These are phyloP conservation scores for Marchantia paleacea DNA, from an alignment of 225 moss, liverwort and hornwort species.

Conservation along the genomic window DNA sequence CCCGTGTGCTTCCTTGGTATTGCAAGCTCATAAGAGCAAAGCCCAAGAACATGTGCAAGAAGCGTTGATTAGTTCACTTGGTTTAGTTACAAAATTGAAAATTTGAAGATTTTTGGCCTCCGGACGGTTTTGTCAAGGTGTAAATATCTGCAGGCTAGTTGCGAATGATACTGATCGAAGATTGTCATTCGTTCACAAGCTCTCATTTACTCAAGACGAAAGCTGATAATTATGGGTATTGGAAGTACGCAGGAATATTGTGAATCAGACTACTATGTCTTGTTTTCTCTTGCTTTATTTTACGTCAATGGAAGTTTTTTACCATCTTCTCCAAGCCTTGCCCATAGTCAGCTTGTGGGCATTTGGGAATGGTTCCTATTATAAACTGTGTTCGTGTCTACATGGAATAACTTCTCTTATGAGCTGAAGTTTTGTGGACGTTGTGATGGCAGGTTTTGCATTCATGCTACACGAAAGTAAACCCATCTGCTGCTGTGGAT, in stretches of 20 bases:
- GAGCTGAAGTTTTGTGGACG: neutral
- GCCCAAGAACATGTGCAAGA: neutral
- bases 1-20: too few relatives aligned
- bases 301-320: too few relatives aligned
- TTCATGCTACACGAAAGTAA: conserved; percentile 80
- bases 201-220: too few relatives aligned
- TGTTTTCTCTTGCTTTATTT: too few relatives aligned
- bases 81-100: neutral
- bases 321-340: too few relatives aligned
- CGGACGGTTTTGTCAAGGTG: neutral
- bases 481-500: conserved; percentile 68
- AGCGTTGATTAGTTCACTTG: neutral
- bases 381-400: neutral
- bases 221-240: too few relatives aligned
- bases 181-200: too few relatives aligned
- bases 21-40: neutral
- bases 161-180: too few relatives aligned
- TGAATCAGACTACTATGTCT: too few relatives aligned
- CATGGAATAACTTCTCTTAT: neutral
- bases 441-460: conserved; percentile 62
- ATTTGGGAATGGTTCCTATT: neutral
- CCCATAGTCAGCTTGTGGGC: too few relatives aligned
- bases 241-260: too few relatives aligned
- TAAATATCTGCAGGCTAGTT: too few relatives aligned
- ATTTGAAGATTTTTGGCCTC: neutral